These are phyloP conservation scores for Incumbomyces lentus DNA, from an alignment of 2,329 filamentous ascomycete species.

Conservation along the genomic window DNA sequence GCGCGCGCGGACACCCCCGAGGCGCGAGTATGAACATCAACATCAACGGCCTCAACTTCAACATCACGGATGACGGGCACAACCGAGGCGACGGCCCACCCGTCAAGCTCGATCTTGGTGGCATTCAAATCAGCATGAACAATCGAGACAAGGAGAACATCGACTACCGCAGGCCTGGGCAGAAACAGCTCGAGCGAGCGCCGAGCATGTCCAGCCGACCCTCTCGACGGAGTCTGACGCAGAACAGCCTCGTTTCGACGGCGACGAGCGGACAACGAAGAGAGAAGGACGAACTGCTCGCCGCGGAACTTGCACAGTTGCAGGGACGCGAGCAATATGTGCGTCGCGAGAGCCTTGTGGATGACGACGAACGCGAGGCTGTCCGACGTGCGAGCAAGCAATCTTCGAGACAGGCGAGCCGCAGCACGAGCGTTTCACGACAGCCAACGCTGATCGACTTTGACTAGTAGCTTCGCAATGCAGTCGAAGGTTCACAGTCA, in stretches of 20 bases:
- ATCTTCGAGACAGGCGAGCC: conserved; percentile 4
- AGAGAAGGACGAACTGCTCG: conserved; percentile 2
- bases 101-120: conserved; percentile 2
- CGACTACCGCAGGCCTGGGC: background rate
- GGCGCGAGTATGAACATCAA: conserved; percentile 6
- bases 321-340: background rate
- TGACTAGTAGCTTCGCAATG: background rate
- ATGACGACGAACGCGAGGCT: conserved; percentile 3
- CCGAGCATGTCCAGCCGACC: conserved; percentile 6
- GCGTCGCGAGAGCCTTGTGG: background rate
- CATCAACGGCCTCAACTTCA: conserved; percentile 8
- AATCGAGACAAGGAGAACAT: conserved; percentile 8
- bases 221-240: conserved; percentile 4
- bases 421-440: background rate
- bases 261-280: conserved; percentile 1
- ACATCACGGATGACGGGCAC: conserved; percentile 5
- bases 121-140: conserved; percentile 8
- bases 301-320: background rate
- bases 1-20: background rate
- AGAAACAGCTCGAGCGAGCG: conserved; percentile 3
- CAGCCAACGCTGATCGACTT: background rate
- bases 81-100: background rate
- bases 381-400: background rate
- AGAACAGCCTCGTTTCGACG: conserved; percentile 1
- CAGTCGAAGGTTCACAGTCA: no score